These are phyloP conservation scores for Globisporangium nagaii DNA, from an alignment of 352 stramenopile genomes.

Conservation along the genomic window DNA sequence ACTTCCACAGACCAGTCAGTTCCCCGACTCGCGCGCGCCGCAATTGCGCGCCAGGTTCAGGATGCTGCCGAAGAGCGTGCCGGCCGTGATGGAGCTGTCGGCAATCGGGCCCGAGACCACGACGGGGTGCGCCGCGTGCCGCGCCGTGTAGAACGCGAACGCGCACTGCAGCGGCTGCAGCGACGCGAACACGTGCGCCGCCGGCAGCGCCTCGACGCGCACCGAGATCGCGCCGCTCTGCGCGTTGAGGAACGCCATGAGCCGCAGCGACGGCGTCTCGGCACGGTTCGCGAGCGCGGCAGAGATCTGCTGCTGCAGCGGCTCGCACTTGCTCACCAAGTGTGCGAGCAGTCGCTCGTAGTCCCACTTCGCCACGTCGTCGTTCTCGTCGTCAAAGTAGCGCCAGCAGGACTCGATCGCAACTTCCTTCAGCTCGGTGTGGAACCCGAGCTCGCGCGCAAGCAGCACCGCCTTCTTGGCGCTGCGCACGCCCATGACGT, in stretches of 20 bases:
- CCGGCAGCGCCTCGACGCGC: constrained; percentile 31
- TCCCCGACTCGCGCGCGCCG: constrained; percentile 36
- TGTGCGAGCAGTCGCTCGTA: constrained; percentile 55
- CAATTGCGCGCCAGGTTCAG: constrained; percentile 69
- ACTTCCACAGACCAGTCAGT: background rate
- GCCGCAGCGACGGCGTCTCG: constrained; percentile 30
- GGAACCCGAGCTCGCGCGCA: constrained; percentile 90
- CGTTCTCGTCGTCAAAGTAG: constrained; percentile 12
- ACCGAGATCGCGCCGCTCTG: constrained; percentile 42
- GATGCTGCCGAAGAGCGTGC: constrained; percentile 74
- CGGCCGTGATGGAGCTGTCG: constrained; percentile 67
- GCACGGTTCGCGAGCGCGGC: constrained; percentile 16
- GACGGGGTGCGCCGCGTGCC: constrained; percentile 66
- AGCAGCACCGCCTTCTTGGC: constrained; percentile 91
- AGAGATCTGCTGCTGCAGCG: constrained; percentile 37
- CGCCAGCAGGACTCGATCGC: constrained; percentile 46
- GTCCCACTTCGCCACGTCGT: constrained; percentile 37
- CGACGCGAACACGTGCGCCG: constrained; percentile 49
- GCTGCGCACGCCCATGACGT: constrained; percentile 87
- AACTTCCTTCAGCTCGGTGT: constrained; percentile 68
- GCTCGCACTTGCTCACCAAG: constrained; percentile 29
- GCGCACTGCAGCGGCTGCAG: constrained; percentile 64
- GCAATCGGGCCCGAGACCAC: constrained; percentile 79
- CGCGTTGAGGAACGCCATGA: constrained; percentile 56
- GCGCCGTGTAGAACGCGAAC: constrained; percentile 76